phyloP scores from a whole-genome alignment of 139 green algal species.

The Micromonas commoda region DNA sequence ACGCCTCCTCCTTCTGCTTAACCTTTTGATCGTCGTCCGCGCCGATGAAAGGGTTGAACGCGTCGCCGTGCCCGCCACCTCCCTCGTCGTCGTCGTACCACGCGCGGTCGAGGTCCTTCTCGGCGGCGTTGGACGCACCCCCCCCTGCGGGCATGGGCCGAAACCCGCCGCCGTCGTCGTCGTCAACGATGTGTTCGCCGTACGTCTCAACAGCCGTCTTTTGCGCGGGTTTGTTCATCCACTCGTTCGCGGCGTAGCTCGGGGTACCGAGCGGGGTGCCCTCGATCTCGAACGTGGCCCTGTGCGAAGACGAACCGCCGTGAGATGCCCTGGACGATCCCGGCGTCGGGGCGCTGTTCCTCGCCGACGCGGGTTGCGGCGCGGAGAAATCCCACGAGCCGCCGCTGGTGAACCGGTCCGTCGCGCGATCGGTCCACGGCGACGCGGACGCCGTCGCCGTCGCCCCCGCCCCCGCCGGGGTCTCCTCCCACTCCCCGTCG shows the following conservation, averaged over 20 bases:
- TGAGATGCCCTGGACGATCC: not conserved
- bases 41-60: slow-evolving; percentile 9
- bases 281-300: not conserved
- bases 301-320: not conserved
- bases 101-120: slow-evolving; percentile 20
- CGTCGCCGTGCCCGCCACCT: slow-evolving; percentile 15
- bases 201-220: not conserved
- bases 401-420: not conserved
- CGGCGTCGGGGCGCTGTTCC: not conserved
- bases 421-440: not conserved
- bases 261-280: not conserved
- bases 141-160: not conserved
- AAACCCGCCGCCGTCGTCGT: slow-evolving; percentile 8
- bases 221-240: not conserved
- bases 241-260: slow-evolving; percentile 5
- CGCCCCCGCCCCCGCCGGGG: not conserved
- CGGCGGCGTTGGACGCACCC: not conserved
- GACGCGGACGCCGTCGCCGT: not conserved
- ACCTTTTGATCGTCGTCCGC: not conserved
- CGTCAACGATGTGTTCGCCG: not conserved
- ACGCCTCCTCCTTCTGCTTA: slow-evolving; percentile 54
- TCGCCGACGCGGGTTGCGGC: not conserved
- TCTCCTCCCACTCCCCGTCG: slow-evolving; percentile 25
- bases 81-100: slow-evolving; percentile 29
- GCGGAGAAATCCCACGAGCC: not conserved